These are phyloP conservation scores for Calonectria pteridis DNA, from an alignment of 2,329 filamentous ascomycete species.

Conservation along the genomic window DNA sequence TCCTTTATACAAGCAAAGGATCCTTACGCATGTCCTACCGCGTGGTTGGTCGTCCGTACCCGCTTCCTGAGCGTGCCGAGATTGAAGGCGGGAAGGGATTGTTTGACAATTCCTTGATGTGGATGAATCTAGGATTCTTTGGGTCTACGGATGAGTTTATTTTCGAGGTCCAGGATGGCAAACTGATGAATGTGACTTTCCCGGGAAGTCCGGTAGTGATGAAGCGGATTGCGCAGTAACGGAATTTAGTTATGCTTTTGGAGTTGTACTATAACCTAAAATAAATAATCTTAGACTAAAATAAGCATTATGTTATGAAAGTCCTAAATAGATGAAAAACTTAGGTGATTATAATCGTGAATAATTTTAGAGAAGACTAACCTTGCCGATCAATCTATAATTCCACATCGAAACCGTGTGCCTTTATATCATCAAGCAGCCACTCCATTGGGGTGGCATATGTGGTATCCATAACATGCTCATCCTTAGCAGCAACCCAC, in stretches of 20 bases:
- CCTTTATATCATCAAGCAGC: conserved; percentile 21
- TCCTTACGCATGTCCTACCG: conserved; percentile 19
- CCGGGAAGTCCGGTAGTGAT: neutral
- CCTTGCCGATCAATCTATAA: no score
- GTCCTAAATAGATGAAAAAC: no score
- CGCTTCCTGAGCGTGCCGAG: conserved; percentile 9
- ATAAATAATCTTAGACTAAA: no score
- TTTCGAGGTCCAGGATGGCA: conserved; percentile 27
- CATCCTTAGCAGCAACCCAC: neutral
- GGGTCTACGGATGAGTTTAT: conserved; percentile 25
- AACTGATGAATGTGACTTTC: conserved; percentile 20
- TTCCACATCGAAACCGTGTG: conserved; percentile 12
- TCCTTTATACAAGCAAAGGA: conserved; percentile 26
- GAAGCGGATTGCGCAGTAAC: conserved; percentile 11
- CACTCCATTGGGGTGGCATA: conserved; percentile 28
- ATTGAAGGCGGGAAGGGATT: conserved; percentile 30
- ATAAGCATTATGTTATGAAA: no score
- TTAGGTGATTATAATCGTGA: no score
- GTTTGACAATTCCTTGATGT: conserved; percentile 27
- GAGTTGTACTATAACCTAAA: no score
- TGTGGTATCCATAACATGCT: neutral
- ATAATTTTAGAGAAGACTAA: no score
- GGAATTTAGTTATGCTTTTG: no score
- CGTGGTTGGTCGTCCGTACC: neutral
- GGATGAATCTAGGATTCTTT: conserved; percentile 19